Conservation (phyloP, 192 early-diverging fungal genomes). For the Backusella circina region DNA sequence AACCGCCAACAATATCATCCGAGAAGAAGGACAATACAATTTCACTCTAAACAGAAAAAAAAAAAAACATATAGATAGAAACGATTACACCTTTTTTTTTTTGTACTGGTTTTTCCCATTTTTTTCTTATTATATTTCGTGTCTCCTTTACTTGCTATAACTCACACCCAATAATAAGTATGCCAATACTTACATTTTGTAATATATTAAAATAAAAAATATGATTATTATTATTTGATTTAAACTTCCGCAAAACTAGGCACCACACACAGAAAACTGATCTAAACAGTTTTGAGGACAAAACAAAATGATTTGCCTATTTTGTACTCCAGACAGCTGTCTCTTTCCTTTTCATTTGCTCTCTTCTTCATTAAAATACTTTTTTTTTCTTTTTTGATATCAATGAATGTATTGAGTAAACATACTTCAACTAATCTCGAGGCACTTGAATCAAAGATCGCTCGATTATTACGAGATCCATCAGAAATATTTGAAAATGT, state of each 20-base stretch:
- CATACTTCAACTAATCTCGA: slow-evolving; percentile 34
- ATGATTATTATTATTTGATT: not conserved
- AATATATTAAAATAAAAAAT: not conserved
- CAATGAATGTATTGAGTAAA: slow-evolving; percentile 10
- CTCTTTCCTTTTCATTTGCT: not conserved
- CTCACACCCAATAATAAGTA: not conserved
- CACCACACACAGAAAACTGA: not conserved
- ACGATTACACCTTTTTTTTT: not conserved
- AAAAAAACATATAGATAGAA: not conserved
- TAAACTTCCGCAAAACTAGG: not conserved
- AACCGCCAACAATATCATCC: not conserved
- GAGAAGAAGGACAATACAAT: not conserved
- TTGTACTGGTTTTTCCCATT: not conserved
- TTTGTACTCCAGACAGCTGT: not conserved
- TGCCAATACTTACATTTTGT: not conserved
- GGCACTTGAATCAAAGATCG: slow-evolving; percentile 19
- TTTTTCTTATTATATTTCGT: not conserved
- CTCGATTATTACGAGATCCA: slow-evolving; percentile 15
- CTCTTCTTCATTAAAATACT: not conserved
- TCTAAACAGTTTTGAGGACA: too few relatives aligned
- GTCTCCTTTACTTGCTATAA: not conserved
- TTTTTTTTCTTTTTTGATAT: not conserved
- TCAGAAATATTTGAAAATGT: not conserved
- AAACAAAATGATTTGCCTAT: not conserved
- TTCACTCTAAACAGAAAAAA: not conserved